These are phyloP conservation scores for Pezicula radicicola DNA, from an alignment of 2,329 filamentous ascomycete species.

Conservation along the genomic window DNA sequence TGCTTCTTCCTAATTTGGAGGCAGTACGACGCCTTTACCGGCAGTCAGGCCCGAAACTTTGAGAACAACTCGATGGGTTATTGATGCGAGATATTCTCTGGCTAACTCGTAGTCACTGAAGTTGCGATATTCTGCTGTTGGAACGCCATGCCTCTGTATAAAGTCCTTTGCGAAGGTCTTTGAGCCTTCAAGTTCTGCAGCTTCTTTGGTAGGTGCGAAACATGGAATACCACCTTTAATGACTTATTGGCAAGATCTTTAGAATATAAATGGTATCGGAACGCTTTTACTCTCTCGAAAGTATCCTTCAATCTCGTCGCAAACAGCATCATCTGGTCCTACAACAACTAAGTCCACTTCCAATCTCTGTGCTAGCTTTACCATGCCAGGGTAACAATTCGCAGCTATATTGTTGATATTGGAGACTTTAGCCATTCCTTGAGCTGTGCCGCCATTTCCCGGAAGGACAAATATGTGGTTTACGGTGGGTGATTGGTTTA, in stretches of 20 bases:
- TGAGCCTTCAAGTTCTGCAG: slow-evolving; percentile 85
- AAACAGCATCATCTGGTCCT: slow-evolving; percentile 90
- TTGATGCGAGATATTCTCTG: slow-evolving; percentile 60
- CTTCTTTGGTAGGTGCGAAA: slow-evolving; percentile 80
- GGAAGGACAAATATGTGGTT: slow-evolving; percentile 69
- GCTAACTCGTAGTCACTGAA: slow-evolving; percentile 73
- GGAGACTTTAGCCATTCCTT: slow-evolving; percentile 59
- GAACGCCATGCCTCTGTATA: slow-evolving; percentile 83
- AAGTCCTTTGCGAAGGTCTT: slow-evolving; percentile 98
- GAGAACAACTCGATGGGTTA: slow-evolving; percentile 75
- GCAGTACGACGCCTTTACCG: slow-evolving; percentile 90
- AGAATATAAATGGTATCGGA: neutral
- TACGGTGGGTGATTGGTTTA: slow-evolving; percentile 73
- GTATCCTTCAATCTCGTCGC: slow-evolving; percentile 82
- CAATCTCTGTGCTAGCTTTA: slow-evolving; percentile 70
- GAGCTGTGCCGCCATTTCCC: slow-evolving; percentile 85
- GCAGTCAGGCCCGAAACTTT: slow-evolving; percentile 87
- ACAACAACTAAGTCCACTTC: slow-evolving; percentile 80
- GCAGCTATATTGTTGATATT: slow-evolving; percentile 67
- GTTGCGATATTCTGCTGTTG: slow-evolving; percentile 86
- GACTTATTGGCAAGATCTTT: neutral
- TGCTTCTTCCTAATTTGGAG: slow-evolving; percentile 67
- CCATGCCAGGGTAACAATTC: slow-evolving; percentile 75
- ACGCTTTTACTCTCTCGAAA: slow-evolving; percentile 56
- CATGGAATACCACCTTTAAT: slow-evolving; percentile 61